Conservation (phyloP, 2,329 filamentous ascomycete genomes). For the Diaporthe capsici region DNA sequence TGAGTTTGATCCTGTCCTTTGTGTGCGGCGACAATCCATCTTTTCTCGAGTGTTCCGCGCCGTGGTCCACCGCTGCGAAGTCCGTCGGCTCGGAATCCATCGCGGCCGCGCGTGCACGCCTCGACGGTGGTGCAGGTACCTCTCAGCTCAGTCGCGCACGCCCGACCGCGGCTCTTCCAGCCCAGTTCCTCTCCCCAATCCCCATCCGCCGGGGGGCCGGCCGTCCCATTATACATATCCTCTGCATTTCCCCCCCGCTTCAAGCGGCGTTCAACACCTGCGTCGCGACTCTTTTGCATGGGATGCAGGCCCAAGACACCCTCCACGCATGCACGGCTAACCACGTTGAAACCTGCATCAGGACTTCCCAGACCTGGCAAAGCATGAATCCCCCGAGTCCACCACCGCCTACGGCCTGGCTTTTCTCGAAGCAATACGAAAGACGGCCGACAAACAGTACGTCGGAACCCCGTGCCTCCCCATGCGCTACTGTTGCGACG, state of each 20-base stretch:
- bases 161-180: background rate
- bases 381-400: constrained; percentile 75
- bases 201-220: constrained; percentile 5
- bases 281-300: constrained; percentile 8
- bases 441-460: constrained; percentile 86
- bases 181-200: constrained; percentile 5
- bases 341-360: constrained; percentile 41
- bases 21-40: constrained; percentile 38
- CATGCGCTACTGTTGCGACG: constrained; percentile 15
- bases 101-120: constrained; percentile 30
- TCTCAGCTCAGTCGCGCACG: background rate
- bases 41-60: constrained; percentile 29
- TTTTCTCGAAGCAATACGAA: constrained; percentile 81
- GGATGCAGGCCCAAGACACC: background rate
- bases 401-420: constrained; percentile 80
- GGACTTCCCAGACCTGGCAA: constrained; percentile 62
- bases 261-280: background rate
- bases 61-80: constrained; percentile 39
- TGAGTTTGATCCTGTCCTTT: constrained; percentile 49
- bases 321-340: constrained; percentile 28
- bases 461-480: constrained; percentile 48
- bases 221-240: background rate
- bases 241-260: constrained; percentile 7
- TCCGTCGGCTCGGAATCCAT: background rate
- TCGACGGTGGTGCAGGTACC: constrained; percentile 3